Conservation (phyloP, 2,329 filamentous ascomycete genomes). For the Penicillium sclerotigenum region DNA sequence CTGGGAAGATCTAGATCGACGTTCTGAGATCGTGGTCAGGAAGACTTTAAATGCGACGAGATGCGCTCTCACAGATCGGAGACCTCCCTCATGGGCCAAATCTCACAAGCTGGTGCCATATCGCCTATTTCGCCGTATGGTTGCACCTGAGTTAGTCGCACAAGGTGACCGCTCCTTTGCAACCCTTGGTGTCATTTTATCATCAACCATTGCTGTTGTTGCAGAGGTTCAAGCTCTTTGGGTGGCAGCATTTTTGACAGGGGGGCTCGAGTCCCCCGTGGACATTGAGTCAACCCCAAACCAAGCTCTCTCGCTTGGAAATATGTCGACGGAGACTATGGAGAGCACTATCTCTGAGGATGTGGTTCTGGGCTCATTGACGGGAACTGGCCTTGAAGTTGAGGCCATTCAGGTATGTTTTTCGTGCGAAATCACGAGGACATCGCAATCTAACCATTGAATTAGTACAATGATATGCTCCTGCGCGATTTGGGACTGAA, state of each 20-base stretch:
- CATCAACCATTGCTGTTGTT: constrained; percentile 21
- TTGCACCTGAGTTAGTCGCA: constrained; percentile 19
- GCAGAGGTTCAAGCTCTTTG: constrained; percentile 27
- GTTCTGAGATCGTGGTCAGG: constrained; percentile 3
- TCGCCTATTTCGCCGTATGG: constrained; percentile 27
- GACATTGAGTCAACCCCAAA: background rate
- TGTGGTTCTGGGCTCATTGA: constrained; percentile 20
- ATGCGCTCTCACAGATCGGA: background rate
- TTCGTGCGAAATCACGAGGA: background rate
- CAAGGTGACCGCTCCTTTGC: constrained; percentile 25
- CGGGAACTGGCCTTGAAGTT: constrained; percentile 18
- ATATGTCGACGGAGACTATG: constrained; percentile 6
- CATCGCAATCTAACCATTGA: background rate
- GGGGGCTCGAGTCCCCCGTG: constrained; percentile 12
- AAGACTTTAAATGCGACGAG: constrained; percentile 4
- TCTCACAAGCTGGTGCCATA: constrained; percentile 10
- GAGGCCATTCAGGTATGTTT: constrained; percentile 22
- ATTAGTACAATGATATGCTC: constrained; percentile 27
- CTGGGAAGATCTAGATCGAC: constrained; percentile 16
- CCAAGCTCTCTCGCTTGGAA: background rate
- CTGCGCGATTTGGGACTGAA: constrained; percentile 26
- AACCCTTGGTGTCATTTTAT: constrained; percentile 16
- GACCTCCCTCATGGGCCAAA: background rate
- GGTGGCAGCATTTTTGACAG: constrained; percentile 24
- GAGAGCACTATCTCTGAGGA: constrained; percentile 20